Evolutionary conservation across 192 early-diverging fungal species (phyloP), one percentile per base, ranked within the genome.

Genomic region (Chytriomyces sp.): DNA sequence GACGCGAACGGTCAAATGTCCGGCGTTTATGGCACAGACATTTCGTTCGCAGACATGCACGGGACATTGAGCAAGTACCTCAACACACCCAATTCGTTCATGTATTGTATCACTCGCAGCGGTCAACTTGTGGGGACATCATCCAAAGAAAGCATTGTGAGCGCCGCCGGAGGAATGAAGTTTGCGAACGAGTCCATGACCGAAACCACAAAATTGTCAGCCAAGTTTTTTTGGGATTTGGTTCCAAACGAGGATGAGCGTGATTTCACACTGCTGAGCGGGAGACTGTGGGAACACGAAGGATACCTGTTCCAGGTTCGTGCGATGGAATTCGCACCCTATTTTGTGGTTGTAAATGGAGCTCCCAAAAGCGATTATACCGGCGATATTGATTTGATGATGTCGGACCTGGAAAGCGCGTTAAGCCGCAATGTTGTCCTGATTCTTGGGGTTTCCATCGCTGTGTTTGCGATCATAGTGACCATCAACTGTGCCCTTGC

Each of bases 61-160:
- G 35, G 35, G 5, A 63, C 35, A 35, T 35, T 63, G 62, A 20
- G 28, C 62, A 28, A 11, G 18, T 63, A 28, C 23, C 23, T 63
- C 16, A 20, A 63, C 20, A 63, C 62, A 11, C 13, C 13, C 10
- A 10, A 24, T 35, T 11, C 62, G 26, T 69, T 69, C 67, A 69
- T 69, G 28, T 35, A 35, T 35, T 35, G 28, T 35, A 69, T 69
- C 26, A 69, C 67, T 11, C 11, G 57, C 11, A 20, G 20, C 23
- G 67, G 67, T 24, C 20, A 44, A 11, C 67, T 69, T 50, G 45
- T 69, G 23, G 67, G 67, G 4, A 44, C 43, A 11, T 69, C 67
- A 9, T 44, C 57, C 3, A 69, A 69, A 11, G 62, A 63, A 35
- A 63, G 16, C 24, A 63, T 63, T 11, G 3, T 63, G 10, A 35